phyloP scores from a whole-genome alignment of 352 stramenopile genomes.

The Phytophthora hibernalis region DNA sequence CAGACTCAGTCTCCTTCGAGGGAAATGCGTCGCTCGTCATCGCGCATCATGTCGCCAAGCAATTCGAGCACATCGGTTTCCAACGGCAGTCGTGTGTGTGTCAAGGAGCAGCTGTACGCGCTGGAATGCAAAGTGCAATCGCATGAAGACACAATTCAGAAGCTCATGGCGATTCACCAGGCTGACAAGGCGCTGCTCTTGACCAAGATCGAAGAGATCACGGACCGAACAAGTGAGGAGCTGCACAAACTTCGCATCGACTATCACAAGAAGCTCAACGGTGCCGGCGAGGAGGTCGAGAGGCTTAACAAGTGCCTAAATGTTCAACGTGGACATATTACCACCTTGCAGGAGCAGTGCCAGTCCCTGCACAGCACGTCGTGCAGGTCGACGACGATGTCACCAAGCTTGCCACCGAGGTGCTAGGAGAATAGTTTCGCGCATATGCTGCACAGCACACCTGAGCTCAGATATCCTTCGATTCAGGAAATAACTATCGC shows the following conservation, averaged over 20 bases:
- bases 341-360: conserved; percentile 84
- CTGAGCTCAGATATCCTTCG: not conserved
- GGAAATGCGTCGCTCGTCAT: conserved; percentile 69
- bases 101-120: conserved; percentile 83
- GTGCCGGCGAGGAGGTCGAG: conserved; percentile 83
- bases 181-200: conserved; percentile 78
- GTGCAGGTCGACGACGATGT: conserved; percentile 88
- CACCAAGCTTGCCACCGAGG: conserved; percentile 83
- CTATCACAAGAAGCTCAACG: conserved; percentile 87
- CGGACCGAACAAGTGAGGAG: conserved; percentile 78
- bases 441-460: not conserved
- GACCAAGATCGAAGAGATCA: conserved; percentile 86
- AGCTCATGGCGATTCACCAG: conserved; percentile 86
- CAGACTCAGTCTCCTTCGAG: conserved; percentile 55
- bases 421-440: conserved; percentile 66
- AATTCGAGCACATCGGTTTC: conserved; percentile 51
- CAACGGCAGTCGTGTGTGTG: conserved; percentile 53
- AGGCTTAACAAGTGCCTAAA: conserved; percentile 87
- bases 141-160: conserved; percentile 85
- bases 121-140: conserved; percentile 84
- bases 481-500: conserved; percentile 26
- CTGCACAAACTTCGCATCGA: conserved; percentile 79
- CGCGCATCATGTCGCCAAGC: conserved; percentile 62
- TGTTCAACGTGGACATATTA: conserved; percentile 84
- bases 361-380: conserved; percentile 85